Evolutionary conservation across 495 filamentous ascomycete genomes (phyloP), one percentile per base, ranked within the genome.

Genomic region (Parathielavia hyrcaniae): DNA sequence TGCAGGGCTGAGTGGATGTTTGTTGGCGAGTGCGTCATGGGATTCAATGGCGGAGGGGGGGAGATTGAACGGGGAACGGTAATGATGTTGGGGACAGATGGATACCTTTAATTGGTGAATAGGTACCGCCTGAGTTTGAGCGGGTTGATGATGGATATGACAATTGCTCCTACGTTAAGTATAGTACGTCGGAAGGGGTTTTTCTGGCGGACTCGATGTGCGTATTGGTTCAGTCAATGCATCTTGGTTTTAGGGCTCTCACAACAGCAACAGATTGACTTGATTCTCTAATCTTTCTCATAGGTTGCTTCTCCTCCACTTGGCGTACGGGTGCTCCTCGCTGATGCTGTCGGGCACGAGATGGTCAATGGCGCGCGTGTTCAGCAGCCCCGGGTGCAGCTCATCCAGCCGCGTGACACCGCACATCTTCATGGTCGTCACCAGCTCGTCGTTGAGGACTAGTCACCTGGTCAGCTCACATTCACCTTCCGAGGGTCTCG

Each of bases 361-460:
- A 63, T 85, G 81, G 62, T 91, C 87, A n/a, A 90, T 74, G 56
- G 81, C 84, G 8, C 73, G 72, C 8, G 88, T 90, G 67, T 90
- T 84, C 49, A 90, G 70, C 44, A 88, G 61, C 13, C 85, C 85
- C 1, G 87, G 86, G 63, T 85, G 80, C 10, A 84, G 80, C 71
- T 90, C 77, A n/a, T 81, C 77, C 9, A 92, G 72, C 54, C 84
- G 76, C 26, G 85, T 90, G 36, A 93, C 80, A 4, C 87, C 89
- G 58, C 79, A 83, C 72, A 90, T 84, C 39, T 83, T 80, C 88
- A 93, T 92, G 7, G 88, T 83, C 5, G 83, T 87, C 63, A 87
- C 82, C 35, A 92, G 70, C 65, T 92, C 89, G 62, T 91, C 88
- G 64, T 81, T 81, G 56, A 93, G 72, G 13, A 91, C 86, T 88